Percentiles rank a stretch among this genome's conserved stretches.
These are phyloP conservation scores for Gossypium gossypioides DNA, from an alignment of 441 rosid genomes.

Conservation along the genomic window DNA sequence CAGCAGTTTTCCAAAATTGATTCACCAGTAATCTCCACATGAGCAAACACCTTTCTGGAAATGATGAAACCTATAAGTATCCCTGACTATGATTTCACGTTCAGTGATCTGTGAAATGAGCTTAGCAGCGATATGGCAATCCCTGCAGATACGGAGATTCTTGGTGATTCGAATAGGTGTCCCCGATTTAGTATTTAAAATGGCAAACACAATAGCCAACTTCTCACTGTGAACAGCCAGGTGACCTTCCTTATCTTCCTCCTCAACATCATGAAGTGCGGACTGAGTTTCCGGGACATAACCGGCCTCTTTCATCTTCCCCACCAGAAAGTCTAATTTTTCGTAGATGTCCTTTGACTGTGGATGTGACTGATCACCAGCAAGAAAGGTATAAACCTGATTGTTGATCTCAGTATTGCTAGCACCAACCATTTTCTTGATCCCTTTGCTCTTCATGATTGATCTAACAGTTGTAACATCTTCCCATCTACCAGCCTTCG, in stretches of 20 bases:
- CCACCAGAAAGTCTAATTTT: slow-evolving; percentile 35
- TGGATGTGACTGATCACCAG: slow-evolving; percentile 38
- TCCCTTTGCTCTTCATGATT: slow-evolving; percentile 43
- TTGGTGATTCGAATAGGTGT: slow-evolving; percentile 40
- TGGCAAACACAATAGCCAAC: slow-evolving; percentile 43
- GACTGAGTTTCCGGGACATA: slow-evolving; percentile 47
- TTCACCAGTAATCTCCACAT: slow-evolving; percentile 51
- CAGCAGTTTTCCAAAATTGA: neutral
- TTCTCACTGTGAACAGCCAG: slow-evolving; percentile 53
- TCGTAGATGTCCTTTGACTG: slow-evolving; percentile 28
- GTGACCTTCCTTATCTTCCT: slow-evolving; percentile 50
- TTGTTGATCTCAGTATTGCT: slow-evolving; percentile 43
- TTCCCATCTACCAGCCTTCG: slow-evolving; percentile 53
- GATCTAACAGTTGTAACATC: slow-evolving; percentile 36
- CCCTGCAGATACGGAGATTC: slow-evolving; percentile 30
- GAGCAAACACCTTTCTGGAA: slow-evolving; percentile 39
- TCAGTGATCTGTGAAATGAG: slow-evolving; percentile 38
- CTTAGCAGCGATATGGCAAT: slow-evolving; percentile 28
- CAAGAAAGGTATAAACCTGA: slow-evolving; percentile 37
- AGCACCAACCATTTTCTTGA: slow-evolving; percentile 40
- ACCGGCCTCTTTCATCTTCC: slow-evolving; percentile 44
- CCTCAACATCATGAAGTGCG: slow-evolving; percentile 55
- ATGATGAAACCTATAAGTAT: slow-evolving; percentile 43
- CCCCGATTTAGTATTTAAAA: slow-evolving; percentile 28
- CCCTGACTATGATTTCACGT: slow-evolving; percentile 42